These are phyloP conservation scores for Discostella pseudostelligera DNA, from an alignment of 108 stramenopile species.

Conservation along the genomic window DNA sequence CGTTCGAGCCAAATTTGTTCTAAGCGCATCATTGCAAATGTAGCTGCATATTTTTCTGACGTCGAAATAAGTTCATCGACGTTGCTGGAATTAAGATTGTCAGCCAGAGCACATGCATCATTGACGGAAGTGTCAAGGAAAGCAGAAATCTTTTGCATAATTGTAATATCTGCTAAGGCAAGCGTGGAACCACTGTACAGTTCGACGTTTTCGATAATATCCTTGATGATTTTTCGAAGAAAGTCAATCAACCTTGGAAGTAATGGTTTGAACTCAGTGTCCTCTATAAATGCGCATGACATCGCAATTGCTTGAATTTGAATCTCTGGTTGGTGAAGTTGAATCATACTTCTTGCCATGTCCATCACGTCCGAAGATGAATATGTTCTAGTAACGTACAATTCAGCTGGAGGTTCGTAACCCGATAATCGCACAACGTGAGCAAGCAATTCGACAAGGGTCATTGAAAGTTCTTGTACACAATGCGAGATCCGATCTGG, in stretches of 20 bases:
- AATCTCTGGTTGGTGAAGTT: slow-evolving; percentile 8
- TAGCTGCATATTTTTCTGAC: slow-evolving; percentile 19
- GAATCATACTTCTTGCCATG: slow-evolving; percentile 20
- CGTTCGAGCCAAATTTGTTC: slow-evolving; percentile 11
- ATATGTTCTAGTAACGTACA: slow-evolving; percentile 10
- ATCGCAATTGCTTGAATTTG: slow-evolving; percentile 14
- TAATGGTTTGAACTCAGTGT: slow-evolving; percentile 1
- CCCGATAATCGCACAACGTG: slow-evolving; percentile 18
- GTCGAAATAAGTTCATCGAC: slow-evolving; percentile 16
- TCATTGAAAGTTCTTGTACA: slow-evolving; percentile 11
- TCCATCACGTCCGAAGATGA: slow-evolving; percentile 28
- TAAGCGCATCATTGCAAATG: slow-evolving; percentile 15
- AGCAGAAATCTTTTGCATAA: slow-evolving; percentile 7
- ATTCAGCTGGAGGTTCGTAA: neutral
- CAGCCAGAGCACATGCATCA: slow-evolving; percentile 8
- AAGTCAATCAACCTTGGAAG: slow-evolving; percentile 35
- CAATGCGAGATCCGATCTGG: slow-evolving; percentile 2
- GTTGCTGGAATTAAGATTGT: neutral
- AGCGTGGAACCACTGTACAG: neutral
- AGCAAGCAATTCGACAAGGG: slow-evolving; percentile 23
- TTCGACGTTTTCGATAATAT: neutral
- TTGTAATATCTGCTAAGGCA: slow-evolving; percentile 3
- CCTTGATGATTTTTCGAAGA: slow-evolving; percentile 22
- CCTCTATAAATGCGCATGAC: slow-evolving; percentile 10
- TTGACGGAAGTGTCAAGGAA: slow-evolving; percentile 11